phyloP scores from a whole-genome alignment of 257 asterid species.

The Solanum ossicruentum region DNA sequence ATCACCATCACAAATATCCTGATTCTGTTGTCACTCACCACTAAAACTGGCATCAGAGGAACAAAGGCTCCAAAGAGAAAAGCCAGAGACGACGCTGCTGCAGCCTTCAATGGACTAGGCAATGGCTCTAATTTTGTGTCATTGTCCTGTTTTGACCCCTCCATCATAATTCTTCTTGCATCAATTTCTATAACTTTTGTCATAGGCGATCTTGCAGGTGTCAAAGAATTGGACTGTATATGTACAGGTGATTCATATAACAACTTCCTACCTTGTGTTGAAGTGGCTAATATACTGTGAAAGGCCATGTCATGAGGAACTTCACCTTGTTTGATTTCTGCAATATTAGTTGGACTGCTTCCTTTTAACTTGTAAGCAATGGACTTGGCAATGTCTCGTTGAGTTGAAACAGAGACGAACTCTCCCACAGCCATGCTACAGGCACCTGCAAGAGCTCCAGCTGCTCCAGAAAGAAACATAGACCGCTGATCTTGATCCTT shows the following conservation, averaged over 20 bases:
- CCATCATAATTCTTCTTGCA: not conserved
- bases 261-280: not conserved
- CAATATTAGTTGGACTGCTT: not conserved
- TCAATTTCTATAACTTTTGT: conserved; percentile 16
- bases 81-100: conserved; percentile 36
- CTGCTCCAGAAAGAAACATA: conserved; percentile 40
- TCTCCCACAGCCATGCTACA: conserved; percentile 71
- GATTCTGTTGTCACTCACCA: not conserved
- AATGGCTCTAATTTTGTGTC: not conserved
- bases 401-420: conserved; percentile 51
- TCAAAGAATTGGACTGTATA: not conserved
- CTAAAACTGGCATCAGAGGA: conserved; percentile 32
- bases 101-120: conserved; percentile 43
- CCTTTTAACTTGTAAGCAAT: not conserved
- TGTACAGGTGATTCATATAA: not conserved
- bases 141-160: not conserved
- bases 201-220: conserved; percentile 24
- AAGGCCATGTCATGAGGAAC: not conserved
- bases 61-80: conserved; percentile 39
- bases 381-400: conserved; percentile 34
- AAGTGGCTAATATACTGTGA: not conserved
- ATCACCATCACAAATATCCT: conserved; percentile 23
- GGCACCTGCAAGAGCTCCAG: conserved; percentile 62
- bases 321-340: not conserved
- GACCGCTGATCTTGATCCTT: conserved; percentile 27